Evolutionary conservation across 768 basidiomycete species (phyloP).

Genomic region (Leccinum ochraceum): DNA sequence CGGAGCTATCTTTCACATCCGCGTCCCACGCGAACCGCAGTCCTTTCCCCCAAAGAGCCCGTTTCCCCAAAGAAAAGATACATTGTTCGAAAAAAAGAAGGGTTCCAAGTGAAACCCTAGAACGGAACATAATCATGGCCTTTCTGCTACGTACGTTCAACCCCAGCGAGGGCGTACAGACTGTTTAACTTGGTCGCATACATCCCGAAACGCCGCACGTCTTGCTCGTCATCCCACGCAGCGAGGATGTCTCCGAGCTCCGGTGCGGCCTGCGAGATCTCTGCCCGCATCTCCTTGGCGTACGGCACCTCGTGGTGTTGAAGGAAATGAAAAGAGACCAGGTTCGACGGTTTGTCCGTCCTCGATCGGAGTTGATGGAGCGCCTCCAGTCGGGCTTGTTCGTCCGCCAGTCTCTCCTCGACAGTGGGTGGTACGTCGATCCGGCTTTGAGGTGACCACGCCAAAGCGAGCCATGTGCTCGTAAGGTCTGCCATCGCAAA

Average conservation of each 20-base stretch:
- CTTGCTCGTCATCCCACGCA: conserved; percentile 31
- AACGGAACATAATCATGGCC: neutral
- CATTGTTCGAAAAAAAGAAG: neutral
- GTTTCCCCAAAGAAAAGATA: neutral
- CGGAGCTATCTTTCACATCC: neutral
- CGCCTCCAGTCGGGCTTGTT: conserved; percentile 35
- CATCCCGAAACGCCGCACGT: conserved; percentile 27
- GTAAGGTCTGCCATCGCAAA: conserved; percentile 50
- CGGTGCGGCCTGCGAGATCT: conserved; percentile 16
- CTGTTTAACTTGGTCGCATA: conserved; percentile 31
- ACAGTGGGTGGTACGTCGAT: conserved; percentile 37
- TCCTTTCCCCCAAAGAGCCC: neutral
- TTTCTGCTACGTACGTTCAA: neutral
- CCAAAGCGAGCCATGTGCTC: conserved; percentile 50
- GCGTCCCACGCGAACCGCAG: neutral
- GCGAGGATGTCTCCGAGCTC: conserved; percentile 20
- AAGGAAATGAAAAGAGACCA: conserved; percentile 30
- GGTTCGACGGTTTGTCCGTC: conserved; percentile 28
- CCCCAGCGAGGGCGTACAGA: conserved; percentile 21
- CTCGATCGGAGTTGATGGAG: conserved; percentile 23
- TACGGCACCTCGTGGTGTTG: conserved; percentile 23
- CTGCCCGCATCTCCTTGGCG: conserved; percentile 18
- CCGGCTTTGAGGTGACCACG: conserved; percentile 33
- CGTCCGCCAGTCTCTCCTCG: conserved; percentile 38
- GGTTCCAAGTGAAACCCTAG: neutral